Evolutionary conservation across 768 basidiomycete species (phyloP).

Genomic region (Mycena metata): DNA sequence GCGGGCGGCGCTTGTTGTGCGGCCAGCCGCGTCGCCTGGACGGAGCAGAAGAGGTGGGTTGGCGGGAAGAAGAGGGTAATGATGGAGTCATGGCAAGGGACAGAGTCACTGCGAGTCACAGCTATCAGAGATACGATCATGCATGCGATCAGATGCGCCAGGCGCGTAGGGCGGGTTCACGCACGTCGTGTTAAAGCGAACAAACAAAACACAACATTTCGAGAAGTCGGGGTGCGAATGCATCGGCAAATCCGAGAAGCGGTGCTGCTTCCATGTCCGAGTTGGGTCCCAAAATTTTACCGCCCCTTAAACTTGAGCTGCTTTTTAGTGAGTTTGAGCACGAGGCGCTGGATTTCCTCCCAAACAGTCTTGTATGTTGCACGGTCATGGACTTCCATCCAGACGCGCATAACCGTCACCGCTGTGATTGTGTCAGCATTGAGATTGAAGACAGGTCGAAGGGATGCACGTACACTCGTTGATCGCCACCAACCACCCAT

Average conservation of each 20-base stretch:
- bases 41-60: too few species aligned
- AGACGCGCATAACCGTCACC: constrained; percentile 26
- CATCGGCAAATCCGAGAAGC: constrained; percentile 22
- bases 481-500: constrained; percentile 20
- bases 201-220: too few species aligned
- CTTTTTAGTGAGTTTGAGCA: constrained; percentile 12
- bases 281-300: constrained; percentile 16
- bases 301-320: constrained; percentile 12
- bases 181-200: too few species aligned
- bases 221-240: too few species aligned
- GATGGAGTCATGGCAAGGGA: too few species aligned
- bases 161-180: too few species aligned
- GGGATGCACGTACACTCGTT: constrained; percentile 12
- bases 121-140: too few species aligned
- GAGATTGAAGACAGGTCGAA: neutral
- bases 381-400: constrained; percentile 28
- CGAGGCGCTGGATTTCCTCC: constrained; percentile 23
- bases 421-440: constrained; percentile 3
- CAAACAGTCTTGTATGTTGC: constrained; percentile 6
- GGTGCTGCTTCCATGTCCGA: constrained; percentile 31
- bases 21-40: too few species aligned
- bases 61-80: too few species aligned
- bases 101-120: too few species aligned
- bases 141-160: too few species aligned
- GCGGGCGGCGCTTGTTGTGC: too few species aligned